These are phyloP conservation scores for Penicillium coprophilum DNA, from an alignment of 495 filamentous ascomycete genomes.

Conservation along the genomic window DNA sequence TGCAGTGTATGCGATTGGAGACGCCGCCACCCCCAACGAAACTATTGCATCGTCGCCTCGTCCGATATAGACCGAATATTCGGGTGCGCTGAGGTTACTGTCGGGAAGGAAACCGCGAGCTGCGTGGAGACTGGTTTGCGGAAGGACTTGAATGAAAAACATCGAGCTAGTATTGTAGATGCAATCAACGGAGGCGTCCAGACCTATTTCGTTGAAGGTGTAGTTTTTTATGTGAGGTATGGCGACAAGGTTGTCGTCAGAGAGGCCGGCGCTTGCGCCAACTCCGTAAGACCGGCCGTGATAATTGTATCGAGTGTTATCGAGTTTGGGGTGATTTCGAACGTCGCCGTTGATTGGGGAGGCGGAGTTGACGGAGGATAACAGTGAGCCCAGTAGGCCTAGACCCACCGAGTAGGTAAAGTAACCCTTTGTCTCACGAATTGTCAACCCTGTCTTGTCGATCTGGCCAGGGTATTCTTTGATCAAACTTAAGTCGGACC, in stretches of 20 bases:
- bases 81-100: slow-evolving; percentile 4
- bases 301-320: slow-evolving; percentile 37
- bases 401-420: slow-evolving; percentile 31
- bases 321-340: slow-evolving; percentile 28
- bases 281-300: slow-evolving; percentile 36
- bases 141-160: slow-evolving; percentile 1
- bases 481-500: slow-evolving; percentile 25
- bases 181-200: slow-evolving; percentile 25
- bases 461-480: slow-evolving; percentile 19
- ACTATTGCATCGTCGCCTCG: slow-evolving; percentile 25
- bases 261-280: slow-evolving; percentile 32
- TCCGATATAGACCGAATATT: slow-evolving; percentile 28
- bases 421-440: slow-evolving; percentile 25
- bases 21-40: slow-evolving; percentile 24
- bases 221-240: slow-evolving; percentile 23
- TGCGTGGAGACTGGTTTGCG: slow-evolving; percentile 14
- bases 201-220: slow-evolving; percentile 30
- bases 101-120: slow-evolving; percentile 27
- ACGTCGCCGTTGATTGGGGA: slow-evolving; percentile 19
- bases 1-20: slow-evolving; percentile 6
- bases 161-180: slow-evolving; percentile 30
- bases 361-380: slow-evolving; percentile 25
- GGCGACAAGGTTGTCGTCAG: slow-evolving; percentile 19
- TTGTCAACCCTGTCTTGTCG: slow-evolving; percentile 14
- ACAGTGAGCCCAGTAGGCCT: slow-evolving; percentile 25